A percentile compares a stretch with the other conserved stretches of the same genome.
Conservation (phyloP, 305 asterid genomes). For the Fraxinus sp. region DNA sequence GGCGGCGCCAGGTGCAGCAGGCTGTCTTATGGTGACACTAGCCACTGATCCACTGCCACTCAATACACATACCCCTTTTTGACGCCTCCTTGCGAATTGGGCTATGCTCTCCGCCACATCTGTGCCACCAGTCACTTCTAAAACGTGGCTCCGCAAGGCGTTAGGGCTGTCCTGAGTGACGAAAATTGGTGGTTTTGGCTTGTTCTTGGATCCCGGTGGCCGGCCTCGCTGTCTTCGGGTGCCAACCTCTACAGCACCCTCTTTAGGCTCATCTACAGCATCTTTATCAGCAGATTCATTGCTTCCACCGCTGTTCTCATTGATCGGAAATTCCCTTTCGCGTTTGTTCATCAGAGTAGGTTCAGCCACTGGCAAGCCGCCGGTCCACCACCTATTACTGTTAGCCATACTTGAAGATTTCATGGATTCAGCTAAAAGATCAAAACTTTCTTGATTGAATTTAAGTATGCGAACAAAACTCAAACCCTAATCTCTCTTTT, state of each 20-base stretch:
- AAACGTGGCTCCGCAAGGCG: slow-evolving; percentile 16
- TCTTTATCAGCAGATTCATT: slow-evolving; percentile 8
- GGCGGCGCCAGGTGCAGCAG: slow-evolving; percentile 13
- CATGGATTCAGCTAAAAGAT: neutral
- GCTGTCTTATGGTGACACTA: slow-evolving; percentile 15
- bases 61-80: slow-evolving; percentile 11
- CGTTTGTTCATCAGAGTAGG: neutral
- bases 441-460: neutral
- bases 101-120: slow-evolving; percentile 20
- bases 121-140: slow-evolving; percentile 10
- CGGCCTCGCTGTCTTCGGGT: slow-evolving; percentile 16
- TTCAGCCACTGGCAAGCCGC: neutral
- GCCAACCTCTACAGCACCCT: slow-evolving; percentile 10
- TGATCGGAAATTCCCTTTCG: neutral
- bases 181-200: neutral
- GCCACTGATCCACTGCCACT: slow-evolving; percentile 8
- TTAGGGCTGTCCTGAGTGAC: slow-evolving; percentile 21
- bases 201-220: slow-evolving; percentile 11
- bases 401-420: slow-evolving; percentile 5
- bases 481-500: neutral
- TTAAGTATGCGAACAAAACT: neutral
- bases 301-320: neutral
- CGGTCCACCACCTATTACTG: slow-evolving; percentile 12
- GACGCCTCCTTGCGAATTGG: slow-evolving; percentile 10
- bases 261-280: slow-evolving; percentile 5